phyloP scores from a whole-genome alignment of 495 filamentous ascomycete species.

The Podospora conica region DNA sequence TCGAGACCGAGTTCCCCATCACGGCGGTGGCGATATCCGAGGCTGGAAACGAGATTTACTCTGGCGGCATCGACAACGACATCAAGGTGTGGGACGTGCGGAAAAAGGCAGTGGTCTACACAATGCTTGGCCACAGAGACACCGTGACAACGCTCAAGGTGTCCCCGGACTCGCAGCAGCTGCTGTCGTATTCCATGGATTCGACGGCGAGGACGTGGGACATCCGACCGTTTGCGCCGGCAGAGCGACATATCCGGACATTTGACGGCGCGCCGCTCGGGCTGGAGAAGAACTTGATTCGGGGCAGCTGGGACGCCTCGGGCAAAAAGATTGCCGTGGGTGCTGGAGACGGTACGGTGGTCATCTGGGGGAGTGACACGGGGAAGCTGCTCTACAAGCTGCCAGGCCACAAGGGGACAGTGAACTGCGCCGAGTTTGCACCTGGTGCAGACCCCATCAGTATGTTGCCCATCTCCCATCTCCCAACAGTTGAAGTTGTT shows the following conservation, averaged over 20 bases:
- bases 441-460: slow-evolving; percentile 77
- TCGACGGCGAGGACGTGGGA: slow-evolving; percentile 94
- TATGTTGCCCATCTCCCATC: slow-evolving; percentile 46
- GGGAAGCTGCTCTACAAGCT: slow-evolving; percentile 90
- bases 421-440: slow-evolving; percentile 90
- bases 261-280: slow-evolving; percentile 86
- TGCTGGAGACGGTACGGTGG: slow-evolving; percentile 81
- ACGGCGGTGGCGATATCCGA: slow-evolving; percentile 86
- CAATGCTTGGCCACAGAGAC: slow-evolving; percentile 83
- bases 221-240: slow-evolving; percentile 86
- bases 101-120: slow-evolving; percentile 80
- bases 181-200: slow-evolving; percentile 91
- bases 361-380: slow-evolving; percentile 79
- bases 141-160: slow-evolving; percentile 84
- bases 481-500: neutral
- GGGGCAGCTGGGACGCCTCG: slow-evolving; percentile 83
- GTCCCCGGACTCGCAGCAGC: slow-evolving; percentile 84
- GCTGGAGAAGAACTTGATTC: slow-evolving; percentile 85
- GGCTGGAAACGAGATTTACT: slow-evolving; percentile 92
- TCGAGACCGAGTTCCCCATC: slow-evolving; percentile 88
- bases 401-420: slow-evolving; percentile 89
- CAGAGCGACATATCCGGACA: slow-evolving; percentile 72
- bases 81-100: slow-evolving; percentile 96
- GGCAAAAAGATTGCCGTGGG: slow-evolving; percentile 85
- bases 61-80: slow-evolving; percentile 92